phyloP scores from a whole-genome alignment of 192 early-diverging fungal genomes.

The Pecoramyces ruminantium region DNA sequence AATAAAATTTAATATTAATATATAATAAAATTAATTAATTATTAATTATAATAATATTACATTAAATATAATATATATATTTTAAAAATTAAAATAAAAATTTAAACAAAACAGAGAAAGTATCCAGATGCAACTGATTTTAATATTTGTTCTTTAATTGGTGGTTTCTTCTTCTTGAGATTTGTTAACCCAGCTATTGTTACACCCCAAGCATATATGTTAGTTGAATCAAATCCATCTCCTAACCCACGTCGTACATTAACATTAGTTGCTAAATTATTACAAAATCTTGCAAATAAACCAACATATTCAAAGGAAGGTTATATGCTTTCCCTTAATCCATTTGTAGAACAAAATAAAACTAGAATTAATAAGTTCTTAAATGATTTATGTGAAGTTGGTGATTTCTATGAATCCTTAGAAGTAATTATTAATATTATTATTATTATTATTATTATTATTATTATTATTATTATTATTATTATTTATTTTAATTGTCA shows the following conservation, averaged over 20 bases:
- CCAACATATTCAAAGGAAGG: conserved; percentile 78
- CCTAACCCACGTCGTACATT: conserved; percentile 68
- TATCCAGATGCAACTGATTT: conserved; percentile 78
- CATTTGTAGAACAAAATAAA: conserved; percentile 80
- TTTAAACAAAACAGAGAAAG: conserved; percentile 31
- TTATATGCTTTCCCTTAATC: conserved; percentile 76
- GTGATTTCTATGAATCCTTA: conserved; percentile 87
- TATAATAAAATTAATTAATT: too few relatives aligned
- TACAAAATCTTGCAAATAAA: conserved; percentile 92
- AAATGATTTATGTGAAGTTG: conserved; percentile 79
- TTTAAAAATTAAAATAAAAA: too few relatives aligned
- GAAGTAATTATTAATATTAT: conserved; percentile 33
- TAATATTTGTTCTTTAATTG: conserved; percentile 84
- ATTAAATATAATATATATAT: too few relatives aligned
- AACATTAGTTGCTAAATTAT: conserved; percentile 84
- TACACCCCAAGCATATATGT: conserved; percentile 86
- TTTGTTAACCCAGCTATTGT: conserved; percentile 98
- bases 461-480: too few relatives aligned
- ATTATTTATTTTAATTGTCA: too few relatives aligned
- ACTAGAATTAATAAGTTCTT: conserved; percentile 72
- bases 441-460: too few relatives aligned
- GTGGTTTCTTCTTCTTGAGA: conserved; percentile 90
- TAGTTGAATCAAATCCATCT: conserved; percentile 63
- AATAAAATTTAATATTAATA: too few relatives aligned
- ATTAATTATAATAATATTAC: too few relatives aligned